These are phyloP conservation scores for Urostyla sp. DNA, from an alignment of 73 alveolate genomes.

Conservation along the genomic window DNA sequence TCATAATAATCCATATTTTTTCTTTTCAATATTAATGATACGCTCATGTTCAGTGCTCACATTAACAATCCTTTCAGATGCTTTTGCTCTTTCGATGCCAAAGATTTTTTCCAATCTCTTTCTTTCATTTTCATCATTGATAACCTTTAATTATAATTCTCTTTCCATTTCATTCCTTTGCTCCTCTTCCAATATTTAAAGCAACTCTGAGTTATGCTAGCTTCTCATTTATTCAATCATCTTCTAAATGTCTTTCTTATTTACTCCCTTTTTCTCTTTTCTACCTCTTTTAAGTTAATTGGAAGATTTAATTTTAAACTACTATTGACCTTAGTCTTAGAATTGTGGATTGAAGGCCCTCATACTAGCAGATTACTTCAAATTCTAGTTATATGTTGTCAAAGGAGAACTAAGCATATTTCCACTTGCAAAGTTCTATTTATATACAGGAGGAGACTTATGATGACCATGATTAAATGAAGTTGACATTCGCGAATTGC, in stretches of 20 bases:
- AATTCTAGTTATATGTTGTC: too few species aligned
- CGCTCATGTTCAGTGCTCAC: conserved; percentile 33
- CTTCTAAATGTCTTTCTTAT: not conserved
- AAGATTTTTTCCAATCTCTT: conserved; percentile 55
- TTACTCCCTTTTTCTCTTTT: not conserved
- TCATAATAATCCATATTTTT: conserved; percentile 22
- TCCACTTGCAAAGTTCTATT: too few species aligned
- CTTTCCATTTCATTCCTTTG: conserved; percentile 56
- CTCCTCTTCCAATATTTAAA: conserved; percentile 60
- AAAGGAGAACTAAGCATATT: too few species aligned
- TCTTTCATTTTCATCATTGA: conserved; percentile 50
- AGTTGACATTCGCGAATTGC: too few species aligned
- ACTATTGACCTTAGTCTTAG: too few species aligned
- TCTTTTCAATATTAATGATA: conserved; percentile 19
- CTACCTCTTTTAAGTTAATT: too few species aligned
- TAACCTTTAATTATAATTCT: conserved; percentile 3
- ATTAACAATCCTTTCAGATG: conserved; percentile 58
- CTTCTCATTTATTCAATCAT: conserved; percentile 45
- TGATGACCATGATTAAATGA: too few species aligned
- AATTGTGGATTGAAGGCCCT: too few species aligned
- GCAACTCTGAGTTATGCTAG: conserved; percentile 46
- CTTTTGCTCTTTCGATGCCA: conserved; percentile 67
- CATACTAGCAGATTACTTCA: too few species aligned
- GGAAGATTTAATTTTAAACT: too few species aligned
- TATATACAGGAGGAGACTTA: too few species aligned